Percentiles rank a stretch among this genome's conserved stretches.
These are phyloP conservation scores for Plasmodium vivax DNA, from an alignment of 169 alveolate species.

Conservation along the genomic window DNA sequence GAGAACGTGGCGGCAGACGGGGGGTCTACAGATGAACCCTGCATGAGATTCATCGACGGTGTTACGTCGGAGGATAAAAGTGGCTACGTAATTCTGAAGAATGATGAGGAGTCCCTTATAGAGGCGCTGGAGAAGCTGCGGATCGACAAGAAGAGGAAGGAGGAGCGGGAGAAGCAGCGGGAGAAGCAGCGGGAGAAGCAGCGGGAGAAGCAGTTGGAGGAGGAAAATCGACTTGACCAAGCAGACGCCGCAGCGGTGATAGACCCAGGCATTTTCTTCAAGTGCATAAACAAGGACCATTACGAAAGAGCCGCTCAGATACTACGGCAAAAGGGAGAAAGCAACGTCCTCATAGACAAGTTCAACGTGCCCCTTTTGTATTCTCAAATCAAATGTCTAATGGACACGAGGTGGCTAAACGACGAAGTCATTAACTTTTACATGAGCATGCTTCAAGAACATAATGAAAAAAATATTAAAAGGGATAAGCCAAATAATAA, in stretches of 20 bases:
- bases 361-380: conserved; percentile 21
- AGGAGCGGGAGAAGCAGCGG: not conserved
- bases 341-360: conserved; percentile 22
- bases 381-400: conserved; percentile 78
- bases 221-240: not conserved
- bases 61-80: not conserved
- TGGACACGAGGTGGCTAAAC: conserved; percentile 89
- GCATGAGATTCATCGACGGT: conserved; percentile 20
- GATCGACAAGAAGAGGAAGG: conserved; percentile 31
- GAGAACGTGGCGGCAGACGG: not conserved
- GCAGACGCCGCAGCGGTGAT: not conserved
- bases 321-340: conserved; percentile 36
- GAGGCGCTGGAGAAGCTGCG: conserved; percentile 49
- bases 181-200: not conserved
- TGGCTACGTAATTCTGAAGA: conserved; percentile 35
- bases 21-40: not conserved
- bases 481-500: conserved; percentile 3
- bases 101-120: conserved; percentile 64
- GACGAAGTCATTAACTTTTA: conserved; percentile 92
- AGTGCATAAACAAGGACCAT: conserved; percentile 36
- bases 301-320: conserved; percentile 37
- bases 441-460: conserved; percentile 87
- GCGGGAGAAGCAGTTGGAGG: not conserved
- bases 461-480: conserved; percentile 73
- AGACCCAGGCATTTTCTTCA: conserved; percentile 43